Percentiles rank a stretch among this genome's conserved stretches.
phyloP scores from a whole-genome alignment of 345 rosid species.

The Eucalyptus pauciflora region DNA sequence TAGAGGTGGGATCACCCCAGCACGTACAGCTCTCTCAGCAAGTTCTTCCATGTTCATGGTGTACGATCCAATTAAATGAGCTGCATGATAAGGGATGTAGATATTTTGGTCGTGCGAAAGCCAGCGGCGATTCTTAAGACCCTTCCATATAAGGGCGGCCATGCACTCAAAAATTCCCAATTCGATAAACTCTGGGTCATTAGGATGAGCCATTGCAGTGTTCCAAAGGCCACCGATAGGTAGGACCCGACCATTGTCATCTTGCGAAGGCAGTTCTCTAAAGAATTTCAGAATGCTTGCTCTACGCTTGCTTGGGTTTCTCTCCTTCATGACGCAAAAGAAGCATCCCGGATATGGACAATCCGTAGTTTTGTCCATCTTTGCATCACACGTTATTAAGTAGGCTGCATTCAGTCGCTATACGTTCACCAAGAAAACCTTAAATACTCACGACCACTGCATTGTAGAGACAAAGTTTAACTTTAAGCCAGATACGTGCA shows the following conservation, averaged over 20 bases:
- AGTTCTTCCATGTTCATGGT: slow-evolving; percentile 99
- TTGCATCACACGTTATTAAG: background rate
- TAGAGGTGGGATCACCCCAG: slow-evolving; percentile 79
- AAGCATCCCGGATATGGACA: slow-evolving; percentile 98
- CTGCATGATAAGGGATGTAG: slow-evolving; percentile 92
- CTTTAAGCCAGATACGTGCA: background rate
- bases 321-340: slow-evolving; percentile 97
- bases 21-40: slow-evolving; percentile 69
- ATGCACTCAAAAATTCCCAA: slow-evolving; percentile 94
- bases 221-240: slow-evolving; percentile 99
- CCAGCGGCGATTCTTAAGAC: slow-evolving; percentile 84
- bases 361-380: slow-evolving; percentile 73
- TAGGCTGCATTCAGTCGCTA: background rate
- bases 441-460: background rate
- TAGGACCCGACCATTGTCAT: slow-evolving; percentile 90
- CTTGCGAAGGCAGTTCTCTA: slow-evolving; percentile 85
- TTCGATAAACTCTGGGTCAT: slow-evolving; percentile 92
- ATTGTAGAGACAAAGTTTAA: background rate
- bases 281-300: slow-evolving; percentile 85
- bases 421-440: background rate
- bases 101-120: slow-evolving; percentile 93
- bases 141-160: slow-evolving; percentile 93
- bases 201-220: slow-evolving; percentile 99
- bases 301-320: slow-evolving; percentile 87
- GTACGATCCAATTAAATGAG: slow-evolving; percentile 94